phyloP scores from a whole-genome alignment of 768 basidiomycete genomes.

The Serendipita sp. region DNA sequence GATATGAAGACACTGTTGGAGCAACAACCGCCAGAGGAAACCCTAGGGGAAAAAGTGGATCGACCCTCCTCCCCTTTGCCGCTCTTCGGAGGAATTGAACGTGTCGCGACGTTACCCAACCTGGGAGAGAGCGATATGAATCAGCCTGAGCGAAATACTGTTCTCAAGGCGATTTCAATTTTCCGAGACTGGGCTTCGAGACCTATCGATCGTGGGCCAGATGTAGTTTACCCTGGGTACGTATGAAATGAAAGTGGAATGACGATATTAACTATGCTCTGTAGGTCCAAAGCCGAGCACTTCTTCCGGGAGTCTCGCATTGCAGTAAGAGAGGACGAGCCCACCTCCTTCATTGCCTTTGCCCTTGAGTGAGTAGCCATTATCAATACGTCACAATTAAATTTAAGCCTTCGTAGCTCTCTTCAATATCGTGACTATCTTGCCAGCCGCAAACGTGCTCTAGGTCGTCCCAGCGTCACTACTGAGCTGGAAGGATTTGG shows the following conservation, averaged over 20 bases:
- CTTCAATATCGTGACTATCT: slow-evolving; percentile 71
- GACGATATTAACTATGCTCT: background rate
- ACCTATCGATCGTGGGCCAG: background rate
- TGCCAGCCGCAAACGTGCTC: slow-evolving; percentile 51
- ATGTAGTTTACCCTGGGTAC: background rate
- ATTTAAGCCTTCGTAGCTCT: slow-evolving; percentile 31
- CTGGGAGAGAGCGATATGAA: background rate
- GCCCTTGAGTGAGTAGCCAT: slow-evolving; percentile 56
- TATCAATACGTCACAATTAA: background rate
- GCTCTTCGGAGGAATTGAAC: background rate
- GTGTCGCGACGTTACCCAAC: background rate
- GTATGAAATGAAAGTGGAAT: background rate
- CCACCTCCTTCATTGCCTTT: slow-evolving; percentile 92
- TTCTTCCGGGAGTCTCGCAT: slow-evolving; percentile 89
- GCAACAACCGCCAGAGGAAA: background rate
- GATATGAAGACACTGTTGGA: background rate
- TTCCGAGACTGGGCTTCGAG: slow-evolving; percentile 3
- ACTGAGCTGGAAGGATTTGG: slow-evolving; percentile 71
- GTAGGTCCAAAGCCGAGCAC: slow-evolving; percentile 36
- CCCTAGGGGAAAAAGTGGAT: background rate
- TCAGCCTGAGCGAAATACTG: background rate
- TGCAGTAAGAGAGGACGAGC: slow-evolving; percentile 91
- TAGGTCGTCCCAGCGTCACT: slow-evolving; percentile 32
- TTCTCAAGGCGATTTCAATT: background rate
- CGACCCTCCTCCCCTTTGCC: background rate